Evolutionary conservation across 108 stramenopile species (phyloP).

Genomic region (Nannochloropsis salina): DNA sequence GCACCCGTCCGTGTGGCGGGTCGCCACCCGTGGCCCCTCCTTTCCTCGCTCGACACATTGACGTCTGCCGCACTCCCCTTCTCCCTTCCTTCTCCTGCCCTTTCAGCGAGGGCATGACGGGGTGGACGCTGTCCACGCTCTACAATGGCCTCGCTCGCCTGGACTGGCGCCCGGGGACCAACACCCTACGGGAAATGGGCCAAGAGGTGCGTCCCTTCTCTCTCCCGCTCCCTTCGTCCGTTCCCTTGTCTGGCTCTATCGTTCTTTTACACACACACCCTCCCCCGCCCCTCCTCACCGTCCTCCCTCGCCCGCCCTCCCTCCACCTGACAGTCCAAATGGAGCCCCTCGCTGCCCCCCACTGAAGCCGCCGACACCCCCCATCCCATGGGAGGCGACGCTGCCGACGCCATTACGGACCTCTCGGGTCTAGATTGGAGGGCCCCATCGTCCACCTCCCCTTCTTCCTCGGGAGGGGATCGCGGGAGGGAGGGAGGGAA

Average conservation of each 20-base stretch:
- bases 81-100: not conserved
- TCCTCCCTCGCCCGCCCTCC: not conserved
- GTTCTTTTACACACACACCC: not conserved
- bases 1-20: not conserved
- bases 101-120: not conserved
- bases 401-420: not conserved
- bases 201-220: not conserved
- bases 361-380: not conserved
- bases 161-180: not conserved
- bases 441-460: not conserved
- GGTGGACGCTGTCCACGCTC: not conserved
- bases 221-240: not conserved
- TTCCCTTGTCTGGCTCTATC: not conserved
- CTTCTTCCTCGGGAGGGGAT: not conserved
- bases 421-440: not conserved
- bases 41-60: not conserved
- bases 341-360: not conserved
- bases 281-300: not conserved
- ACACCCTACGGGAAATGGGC: not conserved
- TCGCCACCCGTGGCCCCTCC: not conserved
- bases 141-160: slow-evolving; percentile 4
- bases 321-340: not conserved
- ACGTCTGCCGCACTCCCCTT: not conserved
- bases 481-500: not conserved
- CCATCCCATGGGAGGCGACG: not conserved